Evolutionary conservation across 495 filamentous ascomycete genomes (phyloP), one percentile per base, ranked within the genome.

Genomic region (Hypoxylon lienhwacheense): DNA sequence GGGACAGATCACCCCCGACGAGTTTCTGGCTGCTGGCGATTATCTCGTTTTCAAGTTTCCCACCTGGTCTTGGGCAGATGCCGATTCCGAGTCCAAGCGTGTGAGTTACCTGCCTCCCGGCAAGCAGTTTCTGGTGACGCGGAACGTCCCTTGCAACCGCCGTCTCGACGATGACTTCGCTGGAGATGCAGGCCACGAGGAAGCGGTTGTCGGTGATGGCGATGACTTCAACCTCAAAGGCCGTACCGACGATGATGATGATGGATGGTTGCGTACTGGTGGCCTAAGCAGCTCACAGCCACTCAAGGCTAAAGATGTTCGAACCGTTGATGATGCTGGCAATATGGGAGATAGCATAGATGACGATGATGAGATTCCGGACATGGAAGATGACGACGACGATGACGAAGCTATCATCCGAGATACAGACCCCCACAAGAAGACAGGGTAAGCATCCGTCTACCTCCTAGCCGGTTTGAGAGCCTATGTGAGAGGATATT

Each of bases 31-130:
- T 3, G 95, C 93, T 2, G 93, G 95, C 59, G 93, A 99, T 74
- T 99, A 97, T 71, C 87, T 99, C 29, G 91, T 96, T 65, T 96
- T 92, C 83, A 97, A 96, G 76, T 99, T 99, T 72, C 93, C 93
- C 4, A 93, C 92, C 35, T 99, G 93, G 93, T 86, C 89, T n/a
- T 99, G 93, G 93, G 82, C 84, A 49, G 89, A 92, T 60, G 91
- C 91, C 37, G 89, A 91, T 7, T 80, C 81, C 14, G 80, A 85
- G 2, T 76, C 81, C 22, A 88, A 90, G 63, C 88, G 91, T 37
- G 88, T 88, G 12, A 70, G 77, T 41, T 87, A 96, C 63, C 85
- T 99, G 0, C 93, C 93, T 2, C 74, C 84, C 0, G 90, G 85
- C 0, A 99, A 99, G 71, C 93, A 99, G 80, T 99, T 88, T 61